Base-by-base conservation (phyloP, 148 eudicot species). In the Arctostaphylos glauca region DNA sequence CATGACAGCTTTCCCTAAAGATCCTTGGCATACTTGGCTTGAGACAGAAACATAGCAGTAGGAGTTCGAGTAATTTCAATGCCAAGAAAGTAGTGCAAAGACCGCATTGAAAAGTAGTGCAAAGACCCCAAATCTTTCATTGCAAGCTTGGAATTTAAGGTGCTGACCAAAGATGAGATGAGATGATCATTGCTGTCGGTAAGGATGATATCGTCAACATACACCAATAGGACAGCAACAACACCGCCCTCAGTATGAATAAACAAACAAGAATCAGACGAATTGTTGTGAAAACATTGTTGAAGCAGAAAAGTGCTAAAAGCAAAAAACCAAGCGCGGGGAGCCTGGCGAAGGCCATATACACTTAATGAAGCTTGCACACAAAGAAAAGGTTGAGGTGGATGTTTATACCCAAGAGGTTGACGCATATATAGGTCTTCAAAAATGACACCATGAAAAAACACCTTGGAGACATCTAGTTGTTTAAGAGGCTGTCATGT, bases 91-190 rank as follows among this genome's bases (percentile, higher is more conserved):
- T 81, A 81, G 54, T 68, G 59, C 0, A 81, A 15, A 5, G 0
- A 1, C 10, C 83, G n/a, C n/a, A n/a, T n/a, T n/a, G n/a, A n/a
- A 53, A 81, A 81, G 48, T 81, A 81, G 54, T 68, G 59, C 0
- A 81, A 15, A 5, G 0, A 1, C 10, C 83, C 83, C 0, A 81
- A n/a, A 9, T 67, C 60, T 15, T 77, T 77, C 13, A 49, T 54
- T 2, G 21, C 13, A 25, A 68, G 15, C 14, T 2, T 16, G 14
- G 48, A 2, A 16, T 50, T 12, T 16, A 67, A 49, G 5, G 3
- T 8, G 19, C 5, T 2, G 53, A 2, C 12, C 15, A 48, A 31
- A 21, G 19, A 5, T n/a, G 43, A 5, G 43, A 23, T 3, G 9
- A 49, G 0, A 67, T 43, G 2, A 23, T n/a, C 2, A 58, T 6